These are phyloP conservation scores for Limonium bicolor DNA, from an alignment of 148 eudicot genomes.

Conservation along the genomic window DNA sequence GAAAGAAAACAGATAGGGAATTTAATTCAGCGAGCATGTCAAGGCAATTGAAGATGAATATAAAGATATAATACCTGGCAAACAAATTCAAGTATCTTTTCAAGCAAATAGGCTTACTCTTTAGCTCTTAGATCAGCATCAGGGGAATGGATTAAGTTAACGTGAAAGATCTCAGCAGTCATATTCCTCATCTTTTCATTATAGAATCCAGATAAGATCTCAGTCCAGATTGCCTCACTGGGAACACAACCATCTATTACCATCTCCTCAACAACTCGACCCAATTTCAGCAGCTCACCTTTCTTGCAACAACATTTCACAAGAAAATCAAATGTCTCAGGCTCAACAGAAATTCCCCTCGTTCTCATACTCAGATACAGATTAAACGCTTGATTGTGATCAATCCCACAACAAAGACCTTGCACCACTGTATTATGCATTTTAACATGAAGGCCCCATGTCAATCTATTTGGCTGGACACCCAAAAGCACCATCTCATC, in stretches of 20 bases:
- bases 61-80: background rate
- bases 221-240: conserved; percentile 43
- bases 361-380: conserved; percentile 64
- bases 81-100: background rate
- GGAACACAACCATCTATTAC: conserved; percentile 79
- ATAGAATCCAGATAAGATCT: conserved; percentile 37
- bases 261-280: conserved; percentile 63
- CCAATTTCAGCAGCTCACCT: conserved; percentile 53
- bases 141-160: conserved; percentile 11
- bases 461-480: conserved; percentile 56
- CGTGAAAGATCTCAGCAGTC: conserved; percentile 28
- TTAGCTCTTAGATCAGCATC: conserved; percentile 1
- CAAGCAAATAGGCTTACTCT: background rate
- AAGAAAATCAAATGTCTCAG: conserved; percentile 38
- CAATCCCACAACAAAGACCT: conserved; percentile 45
- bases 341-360: conserved; percentile 68
- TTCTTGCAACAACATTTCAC: conserved; percentile 39
- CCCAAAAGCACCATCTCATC: conserved; percentile 91
- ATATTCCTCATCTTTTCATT: conserved; percentile 30
- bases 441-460: conserved; percentile 68
- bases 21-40: too few species aligned
- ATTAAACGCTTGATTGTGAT: conserved; percentile 45
- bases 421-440: conserved; percentile 49
- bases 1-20: too few species aligned
- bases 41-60: background rate